A percentile compares a stretch with the other conserved stretches of the same genome.
Conservation (phyloP, 192 early-diverging fungal species). For the Backusella circina region DNA sequence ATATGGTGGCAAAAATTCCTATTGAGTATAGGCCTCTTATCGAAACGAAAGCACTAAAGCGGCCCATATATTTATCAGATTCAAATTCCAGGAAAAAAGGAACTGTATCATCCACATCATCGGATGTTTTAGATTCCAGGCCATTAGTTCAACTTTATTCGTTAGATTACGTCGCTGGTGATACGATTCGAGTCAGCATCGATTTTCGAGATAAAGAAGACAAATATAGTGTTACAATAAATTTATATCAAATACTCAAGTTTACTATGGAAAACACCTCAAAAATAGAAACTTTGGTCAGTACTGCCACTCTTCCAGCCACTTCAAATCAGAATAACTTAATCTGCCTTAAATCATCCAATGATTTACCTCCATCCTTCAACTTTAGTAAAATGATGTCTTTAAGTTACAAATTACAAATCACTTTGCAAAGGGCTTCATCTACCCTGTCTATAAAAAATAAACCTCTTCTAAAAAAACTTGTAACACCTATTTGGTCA, state of each 20-base stretch:
- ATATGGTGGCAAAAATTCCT: neutral
- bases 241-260: neutral
- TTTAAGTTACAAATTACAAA: neutral
- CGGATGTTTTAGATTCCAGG: neutral
- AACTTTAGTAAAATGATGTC: neutral
- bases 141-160: neutral
- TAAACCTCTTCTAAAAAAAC: neutral
- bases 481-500: neutral
- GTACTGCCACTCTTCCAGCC: neutral
- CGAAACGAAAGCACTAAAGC: neutral
- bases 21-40: neutral
- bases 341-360: neutral
- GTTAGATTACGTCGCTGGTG: neutral
- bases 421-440: neutral
- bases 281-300: neutral
- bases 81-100: neutral
- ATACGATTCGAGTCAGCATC: neutral
- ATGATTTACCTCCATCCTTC: neutral
- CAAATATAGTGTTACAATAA: neutral
- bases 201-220: neutral
- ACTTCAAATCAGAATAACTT: neutral
- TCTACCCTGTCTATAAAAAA: neutral
- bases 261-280: neutral
- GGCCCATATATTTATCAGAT: constrained; percentile 1
- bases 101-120: neutral